A percentile compares a stretch with the other conserved stretches of the same genome.
These are phyloP conservation scores for Arthrobotrys sinensis DNA, from an alignment of 2,329 filamentous ascomycete genomes.

Conservation along the genomic window DNA sequence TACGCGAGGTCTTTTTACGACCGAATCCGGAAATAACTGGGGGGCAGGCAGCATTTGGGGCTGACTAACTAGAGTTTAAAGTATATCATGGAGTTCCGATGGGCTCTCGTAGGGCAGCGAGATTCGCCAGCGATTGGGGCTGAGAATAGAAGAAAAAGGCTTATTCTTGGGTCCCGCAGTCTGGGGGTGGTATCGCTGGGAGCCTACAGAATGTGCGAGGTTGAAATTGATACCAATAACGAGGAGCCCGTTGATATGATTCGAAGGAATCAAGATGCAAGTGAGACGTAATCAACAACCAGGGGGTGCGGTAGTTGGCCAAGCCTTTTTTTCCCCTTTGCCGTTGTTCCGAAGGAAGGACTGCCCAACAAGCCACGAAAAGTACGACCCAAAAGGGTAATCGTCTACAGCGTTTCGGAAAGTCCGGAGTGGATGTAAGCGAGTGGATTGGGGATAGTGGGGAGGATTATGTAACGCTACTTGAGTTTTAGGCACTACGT, in stretches of 20 bases:
- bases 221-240: background rate
- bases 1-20: conserved; percentile 32
- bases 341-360: conserved; percentile 8
- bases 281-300: conserved; percentile 25
- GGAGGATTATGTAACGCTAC: background rate
- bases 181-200: background rate
- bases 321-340: conserved; percentile 22
- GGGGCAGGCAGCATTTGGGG: background rate
- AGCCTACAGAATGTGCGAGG: background rate
- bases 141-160: conserved; percentile 4
- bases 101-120: background rate
- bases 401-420: conserved; percentile 29
- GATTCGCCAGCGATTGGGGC: background rate
- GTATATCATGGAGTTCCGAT: background rate
- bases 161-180: background rate
- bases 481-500: background rate
- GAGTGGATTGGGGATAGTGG: conserved; percentile 26
- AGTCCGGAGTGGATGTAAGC: conserved; percentile 17
- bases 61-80: conserved; percentile 18
- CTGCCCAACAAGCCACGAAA: background rate
- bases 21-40: conserved; percentile 44
- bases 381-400: conserved; percentile 56
- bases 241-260: too few relatives aligned
- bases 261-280: background rate
- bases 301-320: background rate